Conservation (phyloP, 345 rosid genomes). For the Acer yangbiense region DNA sequence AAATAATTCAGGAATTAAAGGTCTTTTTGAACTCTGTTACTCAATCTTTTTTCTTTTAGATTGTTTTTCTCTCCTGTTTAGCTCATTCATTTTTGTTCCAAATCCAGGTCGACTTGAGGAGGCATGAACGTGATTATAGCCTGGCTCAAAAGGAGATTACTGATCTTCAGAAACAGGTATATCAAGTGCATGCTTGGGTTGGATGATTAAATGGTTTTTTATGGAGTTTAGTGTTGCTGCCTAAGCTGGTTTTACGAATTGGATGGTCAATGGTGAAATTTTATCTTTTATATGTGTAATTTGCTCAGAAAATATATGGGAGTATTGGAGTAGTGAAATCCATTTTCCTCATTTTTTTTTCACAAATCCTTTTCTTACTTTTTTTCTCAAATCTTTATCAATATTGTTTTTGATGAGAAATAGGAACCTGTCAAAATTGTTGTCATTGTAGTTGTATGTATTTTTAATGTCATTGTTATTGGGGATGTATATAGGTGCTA, state of each 20-base stretch:
- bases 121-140: constrained; percentile 69
- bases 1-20: constrained; percentile 72
- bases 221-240: not conserved
- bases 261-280: not conserved
- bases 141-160: constrained; percentile 75
- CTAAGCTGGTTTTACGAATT: not conserved
- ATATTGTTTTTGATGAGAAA: not conserved
- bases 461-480: not conserved
- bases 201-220: not conserved
- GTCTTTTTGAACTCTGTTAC: constrained; percentile 32
- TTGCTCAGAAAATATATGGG: not conserved
- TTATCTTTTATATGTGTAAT: not conserved
- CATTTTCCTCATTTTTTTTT: not conserved
- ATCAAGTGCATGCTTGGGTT: not conserved
- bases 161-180: constrained; percentile 88
- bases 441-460: not conserved
- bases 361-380: not conserved
- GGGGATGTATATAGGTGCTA: not conserved
- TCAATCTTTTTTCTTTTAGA: constrained; percentile 15
- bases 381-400: not conserved
- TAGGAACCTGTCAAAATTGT: not conserved
- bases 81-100: constrained; percentile 20
- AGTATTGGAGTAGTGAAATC: not conserved
- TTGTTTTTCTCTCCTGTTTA: not conserved
- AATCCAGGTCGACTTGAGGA: constrained; percentile 70